Percentiles rank a stretch among this genome's conserved stretches.
These are phyloP conservation scores for Coprinopsis cinerea DNA, from an alignment of 768 basidiomycete genomes.

Conservation along the genomic window DNA sequence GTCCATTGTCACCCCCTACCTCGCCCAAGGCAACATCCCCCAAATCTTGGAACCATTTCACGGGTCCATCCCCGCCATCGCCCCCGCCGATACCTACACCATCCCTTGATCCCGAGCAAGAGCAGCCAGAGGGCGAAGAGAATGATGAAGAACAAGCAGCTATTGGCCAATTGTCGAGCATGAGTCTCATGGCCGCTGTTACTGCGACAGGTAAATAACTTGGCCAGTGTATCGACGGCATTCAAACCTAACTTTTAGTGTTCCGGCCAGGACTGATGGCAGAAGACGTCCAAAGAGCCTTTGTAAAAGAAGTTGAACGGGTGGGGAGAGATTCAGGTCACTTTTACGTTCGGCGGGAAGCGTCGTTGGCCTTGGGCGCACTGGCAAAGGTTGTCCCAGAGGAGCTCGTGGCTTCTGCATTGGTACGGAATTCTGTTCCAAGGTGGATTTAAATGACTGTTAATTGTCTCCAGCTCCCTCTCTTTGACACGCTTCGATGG, in stretches of 20 bases:
- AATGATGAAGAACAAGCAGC: constrained; percentile 61
- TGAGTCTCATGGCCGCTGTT: constrained; percentile 89
- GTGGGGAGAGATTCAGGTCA: constrained; percentile 60
- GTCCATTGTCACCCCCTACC: constrained; percentile 15
- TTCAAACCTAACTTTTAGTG: background rate
- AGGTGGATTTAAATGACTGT: background rate
- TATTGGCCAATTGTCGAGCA: constrained; percentile 81
- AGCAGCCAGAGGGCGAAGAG: constrained; percentile 13
- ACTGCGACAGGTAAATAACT: constrained; percentile 62
- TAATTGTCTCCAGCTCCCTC: constrained; percentile 52
- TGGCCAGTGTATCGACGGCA: background rate
- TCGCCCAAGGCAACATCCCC: constrained; percentile 1
- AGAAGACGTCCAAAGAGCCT: constrained; percentile 51
- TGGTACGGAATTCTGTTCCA: constrained; percentile 37
- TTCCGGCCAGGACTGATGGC: constrained; percentile 37
- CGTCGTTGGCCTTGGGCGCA: constrained; percentile 82
- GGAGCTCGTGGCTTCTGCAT: constrained; percentile 56
- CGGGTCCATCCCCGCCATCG: background rate
- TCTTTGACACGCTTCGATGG: constrained; percentile 63
- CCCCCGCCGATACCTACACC: background rate
- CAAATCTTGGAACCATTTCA: background rate
- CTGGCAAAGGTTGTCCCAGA: constrained; percentile 83
- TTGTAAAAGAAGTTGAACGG: constrained; percentile 71
- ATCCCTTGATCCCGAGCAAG: background rate
- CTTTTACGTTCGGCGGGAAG: constrained; percentile 74